phyloP scores from a whole-genome alignment of 2,329 filamentous ascomycete species.

The Fusarium sp. region DNA sequence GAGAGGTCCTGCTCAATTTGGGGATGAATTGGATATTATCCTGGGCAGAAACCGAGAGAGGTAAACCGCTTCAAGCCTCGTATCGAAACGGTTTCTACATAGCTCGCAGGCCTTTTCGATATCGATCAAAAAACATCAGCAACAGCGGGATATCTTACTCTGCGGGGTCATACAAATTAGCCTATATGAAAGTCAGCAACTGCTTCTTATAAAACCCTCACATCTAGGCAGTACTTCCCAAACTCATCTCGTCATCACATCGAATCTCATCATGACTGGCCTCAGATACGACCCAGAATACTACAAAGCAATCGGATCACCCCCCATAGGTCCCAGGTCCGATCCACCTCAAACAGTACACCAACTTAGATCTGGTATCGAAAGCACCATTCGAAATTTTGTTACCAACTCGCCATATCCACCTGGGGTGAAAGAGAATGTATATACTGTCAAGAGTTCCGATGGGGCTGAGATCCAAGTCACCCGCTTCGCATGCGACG shows the following conservation, averaged over 20 bases:
- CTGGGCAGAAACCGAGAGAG: not conserved
- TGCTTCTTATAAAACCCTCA: not conserved
- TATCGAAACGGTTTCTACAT: not conserved
- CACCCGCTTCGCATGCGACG: constrained; percentile 13
- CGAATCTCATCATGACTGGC: not conserved
- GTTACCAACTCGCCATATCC: not conserved
- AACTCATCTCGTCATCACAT: accelerated
- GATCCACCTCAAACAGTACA: not conserved
- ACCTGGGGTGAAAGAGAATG: not conserved
- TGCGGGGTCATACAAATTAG: not conserved
- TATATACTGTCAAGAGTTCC: constrained; percentile 7
- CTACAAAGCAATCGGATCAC: not conserved
- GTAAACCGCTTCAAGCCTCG: not conserved
- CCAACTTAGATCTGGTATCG: not conserved
- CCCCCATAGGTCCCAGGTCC: not conserved
- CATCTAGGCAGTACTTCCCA: too few species aligned
- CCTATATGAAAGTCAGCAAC: not conserved
- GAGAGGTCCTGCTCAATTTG: not conserved
- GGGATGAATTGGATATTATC: not conserved
- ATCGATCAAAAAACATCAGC: not conserved
- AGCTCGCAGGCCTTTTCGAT: not conserved
- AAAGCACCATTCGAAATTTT: not conserved
- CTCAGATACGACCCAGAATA: not conserved
- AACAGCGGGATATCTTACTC: not conserved
- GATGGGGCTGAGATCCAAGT: constrained; percentile 16